phyloP scores from a whole-genome alignment of 331 rosid genomes.

The Acacia pycnantha region DNA sequence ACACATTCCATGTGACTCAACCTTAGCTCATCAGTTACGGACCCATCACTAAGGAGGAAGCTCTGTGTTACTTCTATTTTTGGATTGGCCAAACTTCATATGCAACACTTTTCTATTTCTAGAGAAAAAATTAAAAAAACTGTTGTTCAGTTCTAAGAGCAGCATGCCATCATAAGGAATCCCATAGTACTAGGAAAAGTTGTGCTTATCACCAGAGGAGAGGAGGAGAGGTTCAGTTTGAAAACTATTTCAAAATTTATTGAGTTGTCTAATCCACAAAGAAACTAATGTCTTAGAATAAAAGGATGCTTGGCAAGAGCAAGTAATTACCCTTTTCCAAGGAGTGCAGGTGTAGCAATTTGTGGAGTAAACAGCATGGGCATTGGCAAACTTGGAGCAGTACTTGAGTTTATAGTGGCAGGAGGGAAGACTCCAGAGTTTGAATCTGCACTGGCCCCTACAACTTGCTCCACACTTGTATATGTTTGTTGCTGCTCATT shows the following conservation, averaged over 20 bases:
- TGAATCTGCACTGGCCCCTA: slow-evolving; percentile 53
- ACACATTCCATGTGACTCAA: too few relatives aligned
- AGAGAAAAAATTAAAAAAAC: neutral
- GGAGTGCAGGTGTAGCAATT: slow-evolving; percentile 55
- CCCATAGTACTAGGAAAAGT: neutral
- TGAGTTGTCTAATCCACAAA: neutral
- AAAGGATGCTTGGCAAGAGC: slow-evolving; percentile 20
- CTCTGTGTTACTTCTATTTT: neutral
- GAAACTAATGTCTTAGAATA: neutral
- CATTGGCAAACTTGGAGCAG: slow-evolving; percentile 51
- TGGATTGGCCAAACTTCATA: neutral
- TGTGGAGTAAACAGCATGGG: slow-evolving; percentile 60
- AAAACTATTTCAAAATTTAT: neutral
- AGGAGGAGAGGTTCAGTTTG: neutral
- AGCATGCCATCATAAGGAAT: neutral
- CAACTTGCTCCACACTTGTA: slow-evolving; percentile 17
- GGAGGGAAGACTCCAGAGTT: slow-evolving; percentile 45
- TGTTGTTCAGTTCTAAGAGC: neutral
- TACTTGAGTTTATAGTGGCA: slow-evolving; percentile 22
- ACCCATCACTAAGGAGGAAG: neutral
- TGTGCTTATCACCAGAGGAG: neutral
- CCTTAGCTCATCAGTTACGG: too few relatives aligned
- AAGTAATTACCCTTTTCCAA: slow-evolving; percentile 85
- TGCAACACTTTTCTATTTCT: neutral
- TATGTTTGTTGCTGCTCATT: slow-evolving; percentile 15